Conservation (phyloP, 2,329 filamentous ascomycete species). For the Fusarium newnesense region DNA sequence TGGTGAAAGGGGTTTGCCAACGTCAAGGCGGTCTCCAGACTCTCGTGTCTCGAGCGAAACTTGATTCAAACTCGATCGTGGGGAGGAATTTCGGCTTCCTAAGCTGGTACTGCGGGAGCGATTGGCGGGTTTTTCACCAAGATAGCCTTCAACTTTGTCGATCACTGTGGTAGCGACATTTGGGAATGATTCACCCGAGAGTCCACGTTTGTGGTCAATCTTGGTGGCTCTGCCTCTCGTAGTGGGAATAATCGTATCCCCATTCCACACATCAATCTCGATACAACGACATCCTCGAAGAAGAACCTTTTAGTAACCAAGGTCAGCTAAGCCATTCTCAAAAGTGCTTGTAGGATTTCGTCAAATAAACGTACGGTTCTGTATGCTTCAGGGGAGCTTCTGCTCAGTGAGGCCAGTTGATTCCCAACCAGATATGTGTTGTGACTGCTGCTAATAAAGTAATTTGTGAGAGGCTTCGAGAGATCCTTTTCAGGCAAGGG, state of each 20-base stretch:
- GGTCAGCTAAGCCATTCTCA: not conserved
- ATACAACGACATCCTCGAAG: conserved; percentile 85
- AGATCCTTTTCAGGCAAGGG: conserved; percentile 65
- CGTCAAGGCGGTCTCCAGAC: conserved; percentile 50
- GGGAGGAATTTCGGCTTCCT: conserved; percentile 48
- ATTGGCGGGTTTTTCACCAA: conserved; percentile 44
- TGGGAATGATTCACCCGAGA: conserved; percentile 60
- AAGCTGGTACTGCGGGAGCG: conserved; percentile 55
- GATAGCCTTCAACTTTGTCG: conserved; percentile 50
- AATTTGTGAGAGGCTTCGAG: conserved; percentile 80
- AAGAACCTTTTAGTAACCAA: conserved; percentile 65
- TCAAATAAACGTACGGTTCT: conserved; percentile 67
- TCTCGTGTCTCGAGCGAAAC: conserved; percentile 46
- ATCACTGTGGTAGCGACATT: conserved; percentile 56
- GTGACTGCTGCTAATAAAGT: conserved; percentile 94
- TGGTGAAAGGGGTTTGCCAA: conserved; percentile 38
- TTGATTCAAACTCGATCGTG: conserved; percentile 45
- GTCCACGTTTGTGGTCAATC: conserved; percentile 57
- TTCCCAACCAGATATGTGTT: conserved; percentile 93
- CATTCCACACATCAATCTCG: conserved; percentile 96
- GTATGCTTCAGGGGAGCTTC: conserved; percentile 82
- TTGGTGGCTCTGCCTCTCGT: conserved; percentile 52
- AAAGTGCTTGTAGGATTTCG: not conserved
- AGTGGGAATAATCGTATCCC: conserved; percentile 58
- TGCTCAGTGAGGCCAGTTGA: conserved; percentile 74